These are phyloP conservation scores for Paecilomyces sp. DNA, from an alignment of 2,329 filamentous ascomycete species.

Conservation along the genomic window DNA sequence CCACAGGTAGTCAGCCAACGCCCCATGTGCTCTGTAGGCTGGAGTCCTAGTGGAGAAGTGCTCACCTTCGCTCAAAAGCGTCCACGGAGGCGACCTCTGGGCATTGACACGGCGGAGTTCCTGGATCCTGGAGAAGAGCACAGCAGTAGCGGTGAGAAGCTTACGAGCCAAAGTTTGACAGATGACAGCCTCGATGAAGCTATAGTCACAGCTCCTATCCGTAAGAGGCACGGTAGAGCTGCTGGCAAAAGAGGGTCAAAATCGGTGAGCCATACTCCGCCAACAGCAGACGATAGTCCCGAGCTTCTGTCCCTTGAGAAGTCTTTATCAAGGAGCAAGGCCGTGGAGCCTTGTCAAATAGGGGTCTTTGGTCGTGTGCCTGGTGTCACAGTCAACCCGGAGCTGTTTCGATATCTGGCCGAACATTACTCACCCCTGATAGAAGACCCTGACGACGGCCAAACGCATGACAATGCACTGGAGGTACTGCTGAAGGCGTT, in stretches of 20 bases:
- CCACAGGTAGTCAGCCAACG: slow-evolving; percentile 53
- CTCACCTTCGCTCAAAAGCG: slow-evolving; percentile 49
- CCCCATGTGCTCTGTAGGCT: slow-evolving; percentile 49
- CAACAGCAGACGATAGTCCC: slow-evolving; percentile 38
- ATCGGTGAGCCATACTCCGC: slow-evolving; percentile 49
- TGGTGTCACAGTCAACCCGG: slow-evolving; percentile 36
- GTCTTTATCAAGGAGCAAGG: slow-evolving; percentile 37
- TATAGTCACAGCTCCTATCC: slow-evolving; percentile 44
- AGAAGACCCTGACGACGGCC: slow-evolving; percentile 15
- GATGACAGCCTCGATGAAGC: slow-evolving; percentile 54
- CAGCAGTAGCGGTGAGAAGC: slow-evolving; percentile 40
- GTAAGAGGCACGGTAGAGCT: slow-evolving; percentile 40
- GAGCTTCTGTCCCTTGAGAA: slow-evolving; percentile 46
- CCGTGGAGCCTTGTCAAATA: slow-evolving; percentile 37
- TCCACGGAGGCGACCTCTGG: slow-evolving; percentile 34
- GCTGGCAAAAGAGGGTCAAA: slow-evolving; percentile 43
- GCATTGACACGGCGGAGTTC: slow-evolving; percentile 33
- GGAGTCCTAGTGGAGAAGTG: slow-evolving; percentile 53
- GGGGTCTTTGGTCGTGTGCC: slow-evolving; percentile 44
- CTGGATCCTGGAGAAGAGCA: slow-evolving; percentile 35
- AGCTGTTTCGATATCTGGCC: slow-evolving; percentile 36
- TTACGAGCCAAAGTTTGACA: slow-evolving; percentile 44
- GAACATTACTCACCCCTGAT: slow-evolving; percentile 35
- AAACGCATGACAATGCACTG: slow-evolving; percentile 18
- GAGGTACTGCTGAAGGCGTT: slow-evolving; percentile 36